A percentile compares a stretch with the other conserved stretches of the same genome.
phyloP scores from a whole-genome alignment of 2,329 filamentous ascomycete species.

The Phialophora verrucosa region DNA sequence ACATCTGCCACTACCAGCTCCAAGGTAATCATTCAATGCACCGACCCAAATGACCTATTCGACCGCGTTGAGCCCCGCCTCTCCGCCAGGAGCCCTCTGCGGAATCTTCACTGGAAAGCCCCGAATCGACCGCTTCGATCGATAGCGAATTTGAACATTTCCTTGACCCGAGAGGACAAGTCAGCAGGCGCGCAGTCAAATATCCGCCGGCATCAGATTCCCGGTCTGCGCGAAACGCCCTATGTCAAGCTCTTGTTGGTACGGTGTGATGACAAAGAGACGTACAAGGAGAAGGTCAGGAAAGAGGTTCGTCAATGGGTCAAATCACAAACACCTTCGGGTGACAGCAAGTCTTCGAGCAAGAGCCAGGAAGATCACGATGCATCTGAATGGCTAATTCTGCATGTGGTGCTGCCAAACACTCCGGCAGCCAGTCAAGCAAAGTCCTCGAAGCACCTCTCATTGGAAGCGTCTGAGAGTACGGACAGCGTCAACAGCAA shows the following conservation, averaged over 20 bases:
- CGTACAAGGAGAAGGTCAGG: constrained; percentile 80
- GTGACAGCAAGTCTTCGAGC: constrained; percentile 44
- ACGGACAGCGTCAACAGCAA: constrained; percentile 69
- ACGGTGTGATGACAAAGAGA: constrained; percentile 93
- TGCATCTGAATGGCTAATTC: constrained; percentile 91
- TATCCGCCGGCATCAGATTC: constrained; percentile 85
- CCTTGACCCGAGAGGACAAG: constrained; percentile 72
- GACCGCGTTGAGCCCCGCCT: constrained; percentile 79
- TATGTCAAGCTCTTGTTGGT: constrained; percentile 91
- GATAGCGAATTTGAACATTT: constrained; percentile 89
- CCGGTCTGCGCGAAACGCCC: constrained; percentile 86
- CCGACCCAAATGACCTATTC: constrained; percentile 89
- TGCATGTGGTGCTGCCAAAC: constrained; percentile 91
- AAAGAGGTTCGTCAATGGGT: constrained; percentile 89
- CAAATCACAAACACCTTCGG: constrained; percentile 59
- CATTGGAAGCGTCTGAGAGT: constrained; percentile 53
- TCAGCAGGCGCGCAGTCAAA: constrained; percentile 42
- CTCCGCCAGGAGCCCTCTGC: constrained; percentile 78
- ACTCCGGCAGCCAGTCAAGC: constrained; percentile 80
- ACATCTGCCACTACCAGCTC: constrained; percentile 33
- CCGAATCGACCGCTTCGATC: constrained; percentile 88
- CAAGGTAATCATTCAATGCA: constrained; percentile 90
- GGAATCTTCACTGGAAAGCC: constrained; percentile 96
- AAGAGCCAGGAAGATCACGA: constrained; percentile 89
- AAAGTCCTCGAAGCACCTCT: constrained; percentile 59